A percentile compares a stretch with the other conserved stretches of the same genome.
phyloP scores from a whole-genome alignment of 441 rosid species.

The Hura crepitans region DNA sequence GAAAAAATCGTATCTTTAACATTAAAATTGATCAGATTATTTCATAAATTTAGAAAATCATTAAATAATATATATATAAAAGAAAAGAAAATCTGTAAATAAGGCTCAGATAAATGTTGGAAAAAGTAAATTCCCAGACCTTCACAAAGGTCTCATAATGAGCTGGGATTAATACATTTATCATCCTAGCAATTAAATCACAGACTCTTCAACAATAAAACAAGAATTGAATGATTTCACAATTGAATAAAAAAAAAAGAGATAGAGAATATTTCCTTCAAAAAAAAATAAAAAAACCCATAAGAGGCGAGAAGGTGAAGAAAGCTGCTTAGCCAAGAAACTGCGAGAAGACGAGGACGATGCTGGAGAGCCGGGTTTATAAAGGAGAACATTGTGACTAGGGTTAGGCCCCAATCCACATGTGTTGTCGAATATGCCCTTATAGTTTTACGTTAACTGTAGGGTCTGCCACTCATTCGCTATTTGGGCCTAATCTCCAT shows the following conservation, averaged over 20 bases:
- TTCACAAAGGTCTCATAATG: conserved; percentile 58
- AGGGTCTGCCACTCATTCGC: background rate
- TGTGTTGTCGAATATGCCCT: background rate
- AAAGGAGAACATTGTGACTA: background rate
- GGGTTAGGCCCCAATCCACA: background rate
- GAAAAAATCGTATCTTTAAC: background rate
- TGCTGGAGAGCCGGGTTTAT: background rate
- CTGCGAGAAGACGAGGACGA: background rate
- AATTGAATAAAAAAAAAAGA: no score
- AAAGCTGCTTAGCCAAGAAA: no score
- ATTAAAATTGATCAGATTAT: no score
- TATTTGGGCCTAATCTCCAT: conserved; percentile 47
- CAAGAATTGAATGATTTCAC: no score
- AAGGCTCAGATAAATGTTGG: conserved; percentile 51
- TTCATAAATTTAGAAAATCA: no score
- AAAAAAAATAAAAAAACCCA: no score
- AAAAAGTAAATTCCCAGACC: conserved; percentile 40
- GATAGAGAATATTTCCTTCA: no score
- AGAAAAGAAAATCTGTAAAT: background rate
- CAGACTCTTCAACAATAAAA: no score
- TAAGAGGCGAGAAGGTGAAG: no score
- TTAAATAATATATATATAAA: no score
- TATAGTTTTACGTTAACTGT: background rate
- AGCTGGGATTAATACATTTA: conserved; percentile 58
- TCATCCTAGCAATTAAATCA: conserved; percentile 34